phyloP scores from a whole-genome alignment of 225 moss, liverwort and hornwort species.

The Ulota crispa region DNA sequence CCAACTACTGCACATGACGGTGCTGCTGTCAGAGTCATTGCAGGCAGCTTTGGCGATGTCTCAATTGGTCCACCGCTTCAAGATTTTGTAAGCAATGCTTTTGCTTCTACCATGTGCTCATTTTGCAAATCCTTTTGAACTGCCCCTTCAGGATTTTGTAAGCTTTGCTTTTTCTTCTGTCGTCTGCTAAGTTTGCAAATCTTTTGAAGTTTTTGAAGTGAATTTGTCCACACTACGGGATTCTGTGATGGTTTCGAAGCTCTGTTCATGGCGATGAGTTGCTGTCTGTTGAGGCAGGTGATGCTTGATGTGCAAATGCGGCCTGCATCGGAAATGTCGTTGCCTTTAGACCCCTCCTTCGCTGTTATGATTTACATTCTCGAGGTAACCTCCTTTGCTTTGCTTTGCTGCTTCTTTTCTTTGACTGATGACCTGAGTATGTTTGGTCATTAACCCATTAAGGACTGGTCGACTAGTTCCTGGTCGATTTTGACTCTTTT shows the following conservation, averaged over 20 bases:
- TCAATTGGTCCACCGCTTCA: conserved; percentile 48
- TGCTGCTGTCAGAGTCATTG: conserved; percentile 52
- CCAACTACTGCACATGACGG: conserved; percentile 33
- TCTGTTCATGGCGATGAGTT: background rate
- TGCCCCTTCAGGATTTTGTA: conserved; percentile 56
- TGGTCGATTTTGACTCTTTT: no score
- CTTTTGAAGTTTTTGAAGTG: background rate
- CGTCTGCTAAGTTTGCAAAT: background rate
- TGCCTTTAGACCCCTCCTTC: conserved; percentile 47
- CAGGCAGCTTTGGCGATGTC: conserved; percentile 45
- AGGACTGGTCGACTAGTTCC: no score
- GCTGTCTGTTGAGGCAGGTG: conserved; percentile 31
- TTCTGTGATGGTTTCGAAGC: background rate
- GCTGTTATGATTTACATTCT: conserved; percentile 51
- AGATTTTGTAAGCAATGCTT: conserved; percentile 47
- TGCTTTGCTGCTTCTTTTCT: background rate
- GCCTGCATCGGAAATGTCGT: conserved; percentile 43
- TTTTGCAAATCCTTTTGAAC: conserved; percentile 15
- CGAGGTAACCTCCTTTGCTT: conserved; percentile 37
- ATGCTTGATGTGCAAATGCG: conserved; percentile 67
- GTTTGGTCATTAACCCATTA: background rate
- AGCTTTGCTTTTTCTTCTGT: conserved; percentile 15
- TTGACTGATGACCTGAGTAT: background rate
- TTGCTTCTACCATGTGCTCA: background rate
- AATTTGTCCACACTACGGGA: background rate